phyloP scores from a whole-genome alignment of 2,329 filamentous ascomycete species.

The Trichoderma sp. region DNA sequence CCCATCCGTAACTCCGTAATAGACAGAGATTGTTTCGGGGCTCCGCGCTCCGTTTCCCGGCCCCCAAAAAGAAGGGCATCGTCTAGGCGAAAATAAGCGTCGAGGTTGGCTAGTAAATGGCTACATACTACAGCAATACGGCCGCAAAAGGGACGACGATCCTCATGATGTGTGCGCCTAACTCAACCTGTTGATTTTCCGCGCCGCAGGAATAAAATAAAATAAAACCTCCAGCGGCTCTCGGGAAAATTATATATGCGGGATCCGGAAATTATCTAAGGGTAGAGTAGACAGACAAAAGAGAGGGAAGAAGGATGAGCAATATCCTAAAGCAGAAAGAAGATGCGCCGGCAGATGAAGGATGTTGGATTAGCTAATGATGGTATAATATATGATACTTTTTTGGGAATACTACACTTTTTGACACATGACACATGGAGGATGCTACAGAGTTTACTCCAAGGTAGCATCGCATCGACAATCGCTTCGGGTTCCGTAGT shows the following conservation, averaged over 20 bases:
- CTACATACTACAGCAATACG: background rate
- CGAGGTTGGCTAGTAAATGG: no score
- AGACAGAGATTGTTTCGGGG: background rate
- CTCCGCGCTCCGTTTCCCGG: background rate
- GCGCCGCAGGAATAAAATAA: background rate
- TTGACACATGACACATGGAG: background rate
- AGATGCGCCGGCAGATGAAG: background rate
- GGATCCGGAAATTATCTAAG: background rate
- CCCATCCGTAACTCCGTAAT: background rate
- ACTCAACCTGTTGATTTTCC: background rate
- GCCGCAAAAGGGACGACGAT: background rate
- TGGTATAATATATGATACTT: background rate
- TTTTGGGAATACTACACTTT: background rate
- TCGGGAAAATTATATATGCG: background rate
- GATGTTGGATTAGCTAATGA: background rate
- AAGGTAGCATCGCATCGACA: background rate
- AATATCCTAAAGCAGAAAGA: background rate
- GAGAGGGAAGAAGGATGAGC: background rate
- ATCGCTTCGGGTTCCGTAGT: background rate
- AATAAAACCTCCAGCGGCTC: background rate
- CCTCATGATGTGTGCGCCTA: background rate
- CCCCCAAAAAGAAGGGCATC: background rate
- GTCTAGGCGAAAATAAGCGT: background rate
- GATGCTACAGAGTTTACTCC: background rate
- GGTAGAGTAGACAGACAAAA: background rate